A percentile compares a stretch with the other conserved stretches of the same genome.
phyloP scores from a whole-genome alignment of 768 basidiomycete genomes.

The Pleurotus giganteus region DNA sequence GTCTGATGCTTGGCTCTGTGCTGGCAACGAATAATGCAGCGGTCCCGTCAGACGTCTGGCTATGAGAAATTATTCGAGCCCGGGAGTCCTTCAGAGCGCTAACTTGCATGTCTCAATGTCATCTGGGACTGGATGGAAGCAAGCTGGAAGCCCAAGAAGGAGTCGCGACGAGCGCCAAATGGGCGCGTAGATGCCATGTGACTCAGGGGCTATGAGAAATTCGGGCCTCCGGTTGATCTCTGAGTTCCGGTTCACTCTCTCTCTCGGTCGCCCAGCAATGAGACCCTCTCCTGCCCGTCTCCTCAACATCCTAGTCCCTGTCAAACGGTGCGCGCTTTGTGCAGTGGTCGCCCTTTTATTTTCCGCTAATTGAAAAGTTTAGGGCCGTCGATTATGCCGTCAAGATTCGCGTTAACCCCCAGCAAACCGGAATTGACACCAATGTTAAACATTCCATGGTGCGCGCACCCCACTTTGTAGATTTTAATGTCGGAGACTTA shows the following conservation, averaged over 20 bases:
- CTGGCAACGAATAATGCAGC: no score
- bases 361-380: conserved; percentile 2
- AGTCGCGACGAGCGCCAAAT: no score
- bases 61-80: no score
- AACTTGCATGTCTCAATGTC: no score
- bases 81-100: no score
- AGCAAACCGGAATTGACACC: conserved; percentile 93
- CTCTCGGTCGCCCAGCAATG: conserved; percentile 42
- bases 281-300: conserved; percentile 68
- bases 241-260: not conserved
- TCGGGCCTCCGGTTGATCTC: not conserved
- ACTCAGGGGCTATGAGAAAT: not conserved
- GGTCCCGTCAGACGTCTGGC: no score
- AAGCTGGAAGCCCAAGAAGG: no score
- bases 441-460: conserved; percentile 99
- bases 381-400: conserved; percentile 97
- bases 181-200: no score
- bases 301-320: conserved; percentile 90
- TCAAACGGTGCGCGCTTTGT: conserved; percentile 68
- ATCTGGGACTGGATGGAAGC: no score
- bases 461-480: conserved; percentile 20
- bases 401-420: conserved; percentile 95
- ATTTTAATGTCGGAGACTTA: not conserved
- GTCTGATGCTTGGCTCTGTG: no score
- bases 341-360: not conserved